Evolutionary conservation across 768 basidiomycete species (phyloP), one percentile per base, ranked within the genome.

Genomic region (Lentinula sp.): DNA sequence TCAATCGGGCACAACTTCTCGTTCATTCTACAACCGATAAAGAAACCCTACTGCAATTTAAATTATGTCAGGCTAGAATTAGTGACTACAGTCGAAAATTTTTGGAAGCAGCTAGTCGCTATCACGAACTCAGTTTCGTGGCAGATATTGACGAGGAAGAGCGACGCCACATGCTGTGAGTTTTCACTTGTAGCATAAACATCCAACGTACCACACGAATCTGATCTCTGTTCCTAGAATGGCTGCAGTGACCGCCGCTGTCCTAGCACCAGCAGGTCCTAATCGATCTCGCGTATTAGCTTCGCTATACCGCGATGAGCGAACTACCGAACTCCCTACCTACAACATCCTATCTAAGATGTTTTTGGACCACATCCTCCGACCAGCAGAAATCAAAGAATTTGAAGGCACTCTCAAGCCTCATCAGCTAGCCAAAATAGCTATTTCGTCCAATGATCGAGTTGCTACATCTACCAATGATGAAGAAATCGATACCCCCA

Each of bases 291-390:
- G 97, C 36, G 81, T 97, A 13, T 83, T 99, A 59, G 93, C 95
- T 7, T 88, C 96, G 32, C 81, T 99, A 52, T 95, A 93, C 70
- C 85, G 97, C 52, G 97, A 99, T 70, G 97, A 98, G 69, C 87
- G 97, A 42, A 87, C 93, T 0, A 68, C 80, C 32, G 85, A 91
- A 23, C 85, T 96, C 3, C 82, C 88, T 6, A 87, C 90, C 12
- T 89, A 87, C 77, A 90, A 91, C 69, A 95, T 99, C 71, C 85
- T 99, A 28, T 87, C 90, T 41, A 98, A 98, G 72, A 98, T 98
- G 96, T 95, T 97, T 75, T 87, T 98, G 64, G 97, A 98, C 70
- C 95, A 94, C 66, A 98, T 99, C 70, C 84, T 99, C 54, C 90
- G 95, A 48, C 82, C 94, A 1, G 79, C 84, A 49, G 96, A 99